A percentile compares a stretch with the other conserved stretches of the same genome.
Conservation (phyloP, 306 rosid genomes). For the Cucumis cinereus region DNA sequence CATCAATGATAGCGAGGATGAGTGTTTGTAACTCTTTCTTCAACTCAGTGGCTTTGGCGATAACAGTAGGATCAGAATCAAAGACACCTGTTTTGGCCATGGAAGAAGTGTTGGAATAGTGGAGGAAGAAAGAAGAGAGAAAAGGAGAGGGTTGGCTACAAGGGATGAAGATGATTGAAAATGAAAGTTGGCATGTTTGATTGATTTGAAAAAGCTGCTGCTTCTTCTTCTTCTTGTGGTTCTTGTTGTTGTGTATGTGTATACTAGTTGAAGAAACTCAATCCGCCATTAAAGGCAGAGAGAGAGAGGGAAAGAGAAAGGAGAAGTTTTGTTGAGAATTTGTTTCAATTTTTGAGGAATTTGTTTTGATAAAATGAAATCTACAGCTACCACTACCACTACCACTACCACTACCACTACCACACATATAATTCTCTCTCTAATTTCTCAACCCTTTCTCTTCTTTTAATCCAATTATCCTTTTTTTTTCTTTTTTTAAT, state of each 20-base stretch:
- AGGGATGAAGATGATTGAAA: neutral
- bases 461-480: neutral
- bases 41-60: constrained; percentile 45
- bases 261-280: neutral
- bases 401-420: constrained; percentile 6
- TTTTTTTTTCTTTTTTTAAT: neutral
- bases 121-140: neutral
- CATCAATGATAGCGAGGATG: constrained; percentile 45
- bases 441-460: neutral
- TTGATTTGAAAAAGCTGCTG: no score
- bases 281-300: neutral
- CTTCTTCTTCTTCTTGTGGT: neutral
- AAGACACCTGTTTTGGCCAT: constrained; percentile 68
- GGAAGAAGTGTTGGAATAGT: neutral
- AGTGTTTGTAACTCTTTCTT: constrained; percentile 68
- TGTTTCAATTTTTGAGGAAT: no score
- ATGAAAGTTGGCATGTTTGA: neutral
- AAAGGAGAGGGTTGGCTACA: neutral
- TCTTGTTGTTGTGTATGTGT: no score
- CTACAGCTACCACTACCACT: neutral
- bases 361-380: neutral
- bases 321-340: no score
- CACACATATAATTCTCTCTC: neutral
- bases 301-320: neutral
- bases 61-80: constrained; percentile 42